Conservation (phyloP, 345 rosid genomes). For the Eutrema japonicum region DNA sequence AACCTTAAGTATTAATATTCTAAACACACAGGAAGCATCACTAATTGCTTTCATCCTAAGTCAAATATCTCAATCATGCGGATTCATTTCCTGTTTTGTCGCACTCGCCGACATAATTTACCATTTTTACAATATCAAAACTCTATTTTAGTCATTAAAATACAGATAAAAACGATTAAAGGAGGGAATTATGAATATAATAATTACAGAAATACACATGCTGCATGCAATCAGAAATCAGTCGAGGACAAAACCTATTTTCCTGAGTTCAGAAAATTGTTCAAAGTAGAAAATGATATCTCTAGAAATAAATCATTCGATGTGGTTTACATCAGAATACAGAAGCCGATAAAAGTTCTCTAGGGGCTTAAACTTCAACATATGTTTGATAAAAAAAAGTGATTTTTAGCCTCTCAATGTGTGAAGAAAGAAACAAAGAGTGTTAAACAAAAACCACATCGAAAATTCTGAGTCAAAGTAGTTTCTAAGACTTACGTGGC, state of each 20-base stretch:
- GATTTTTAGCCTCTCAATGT: constrained; percentile 21
- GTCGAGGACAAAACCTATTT: background rate
- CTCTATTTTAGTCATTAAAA: background rate
- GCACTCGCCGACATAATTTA: constrained; percentile 26
- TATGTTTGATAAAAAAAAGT: constrained; percentile 9
- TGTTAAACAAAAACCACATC: constrained; percentile 40
- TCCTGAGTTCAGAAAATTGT: background rate
- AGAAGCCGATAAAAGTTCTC: constrained; percentile 21
- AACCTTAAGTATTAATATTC: constrained; percentile 12
- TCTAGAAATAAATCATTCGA: constrained; percentile 37
- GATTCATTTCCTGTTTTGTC: constrained; percentile 18
- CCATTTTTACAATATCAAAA: background rate
- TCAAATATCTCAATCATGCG: constrained; percentile 17
- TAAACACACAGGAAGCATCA: constrained; percentile 18
- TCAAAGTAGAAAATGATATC: constrained; percentile 9
- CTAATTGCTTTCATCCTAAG: constrained; percentile 33
- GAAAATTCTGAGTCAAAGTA: constrained; percentile 23
- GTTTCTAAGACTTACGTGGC: constrained; percentile 61
- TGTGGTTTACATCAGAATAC: constrained; percentile 44
- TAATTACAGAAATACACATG: constrained; percentile 1
- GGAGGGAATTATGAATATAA: background rate
- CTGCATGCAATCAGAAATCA: constrained; percentile 3
- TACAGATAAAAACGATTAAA: background rate
- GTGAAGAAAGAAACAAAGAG: constrained; percentile 25
- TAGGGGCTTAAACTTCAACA: constrained; percentile 24